Evolutionary conservation across 768 basidiomycete species (phyloP).

Genomic region (Pleurotus cornucopiae): DNA sequence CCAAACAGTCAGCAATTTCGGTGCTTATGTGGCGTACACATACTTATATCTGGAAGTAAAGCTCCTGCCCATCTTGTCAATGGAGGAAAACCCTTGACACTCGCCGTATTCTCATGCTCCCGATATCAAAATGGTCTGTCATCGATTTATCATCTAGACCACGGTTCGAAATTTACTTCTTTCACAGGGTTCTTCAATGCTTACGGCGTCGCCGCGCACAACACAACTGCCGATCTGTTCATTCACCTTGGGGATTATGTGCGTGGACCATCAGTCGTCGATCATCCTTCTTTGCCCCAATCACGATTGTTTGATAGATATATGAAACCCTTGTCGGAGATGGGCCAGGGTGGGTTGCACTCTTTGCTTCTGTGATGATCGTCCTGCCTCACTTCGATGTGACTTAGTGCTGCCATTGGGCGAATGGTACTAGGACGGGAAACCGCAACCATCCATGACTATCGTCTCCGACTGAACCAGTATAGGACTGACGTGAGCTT

Average conservation of each 20-base stretch:
- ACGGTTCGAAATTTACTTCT: neutral
- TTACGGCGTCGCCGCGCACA: constrained; percentile 51
- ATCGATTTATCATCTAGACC: neutral
- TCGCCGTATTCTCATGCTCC: constrained; percentile 61
- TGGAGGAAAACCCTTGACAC: constrained; percentile 44
- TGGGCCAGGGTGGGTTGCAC: neutral
- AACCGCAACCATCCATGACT: constrained; percentile 52
- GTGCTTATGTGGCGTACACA: neutral
- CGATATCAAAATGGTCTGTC: constrained; percentile 43
- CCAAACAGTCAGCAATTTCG: constrained; percentile 33
- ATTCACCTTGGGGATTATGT: constrained; percentile 61
- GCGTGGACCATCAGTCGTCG: constrained; percentile 12
- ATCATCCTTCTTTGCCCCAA: neutral
- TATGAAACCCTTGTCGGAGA: constrained; percentile 34
- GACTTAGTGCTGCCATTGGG: constrained; percentile 40
- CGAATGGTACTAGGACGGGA: constrained; percentile 49
- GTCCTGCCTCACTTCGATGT: neutral
- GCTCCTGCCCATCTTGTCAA: constrained; percentile 44
- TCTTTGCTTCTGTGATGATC: neutral
- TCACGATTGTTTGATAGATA: constrained; percentile 27
- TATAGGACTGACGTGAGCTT: constrained; percentile 51
- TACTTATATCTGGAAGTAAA: constrained; percentile 14
- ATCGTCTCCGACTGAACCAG: constrained; percentile 45
- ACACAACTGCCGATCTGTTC: constrained; percentile 48
- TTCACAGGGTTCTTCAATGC: constrained; percentile 54